Base-by-base conservation (phyloP, 2,329 filamentous ascomycete genomes). In the Fusarium aywerte region DNA sequence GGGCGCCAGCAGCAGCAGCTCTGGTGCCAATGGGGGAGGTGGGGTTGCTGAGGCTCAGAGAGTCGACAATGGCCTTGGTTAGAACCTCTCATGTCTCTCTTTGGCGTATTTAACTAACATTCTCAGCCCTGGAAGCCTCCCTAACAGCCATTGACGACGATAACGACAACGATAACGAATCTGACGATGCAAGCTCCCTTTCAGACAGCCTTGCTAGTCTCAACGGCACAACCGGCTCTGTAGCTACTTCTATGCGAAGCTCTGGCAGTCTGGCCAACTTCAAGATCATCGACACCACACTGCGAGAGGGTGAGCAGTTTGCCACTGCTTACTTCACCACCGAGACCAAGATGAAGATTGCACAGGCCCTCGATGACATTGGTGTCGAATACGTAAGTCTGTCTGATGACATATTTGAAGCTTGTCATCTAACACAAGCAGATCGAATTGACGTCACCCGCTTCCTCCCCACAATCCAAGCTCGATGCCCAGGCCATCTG, bases 401-500 rank as follows among this genome's bases (percentile, higher is more conserved):
- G 1, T 10, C 16, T 1, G 2, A 7, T n/a, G 2, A 15, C 4
- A 33, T 0, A 10, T 6, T 10, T 3, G 3, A 9, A 8, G 8
- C 8, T 12, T 12, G 31, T 10, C 6, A 13, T 10, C 61, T 70
- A 18, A 70, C 39, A 32, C 15, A 4, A 1, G 4, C 3, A 71
- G 65, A 73, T 77, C 20, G 94, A 97, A 82, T 84, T 97, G 75
- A 97, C 94, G 62, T 92, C 87, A 64, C 94, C 94, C 36, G 93
- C 90, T 69, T 91, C 93, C 53, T 94, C 91, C 15, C 90, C 93
- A 82, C 92, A 97, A 82, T 97, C 93, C 56, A 88, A 90, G 78
- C 80, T 83, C 75, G 95, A 97, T 81, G 97, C 93, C 80, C 90
- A 96, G 81, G 90, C 90, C 58, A 97, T 97, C 75, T 96, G 92